Evolutionary conservation across 2,329 filamentous ascomycete species (phyloP).

Genomic region (Didymella lethalis): DNA sequence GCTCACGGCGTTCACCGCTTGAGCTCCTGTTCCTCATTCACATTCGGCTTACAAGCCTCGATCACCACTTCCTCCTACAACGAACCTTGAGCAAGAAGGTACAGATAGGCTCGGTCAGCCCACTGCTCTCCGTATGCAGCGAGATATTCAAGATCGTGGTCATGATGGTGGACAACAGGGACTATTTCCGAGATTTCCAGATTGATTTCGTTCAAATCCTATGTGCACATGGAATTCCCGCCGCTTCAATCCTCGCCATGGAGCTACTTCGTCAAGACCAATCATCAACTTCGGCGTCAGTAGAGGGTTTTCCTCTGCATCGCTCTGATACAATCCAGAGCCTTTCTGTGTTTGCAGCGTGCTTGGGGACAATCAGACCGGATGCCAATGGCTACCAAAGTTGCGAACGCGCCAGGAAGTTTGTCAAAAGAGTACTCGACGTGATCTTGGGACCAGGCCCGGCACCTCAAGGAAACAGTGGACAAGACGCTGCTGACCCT

Average conservation of each 20-base stretch:
- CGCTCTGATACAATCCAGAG: conserved; percentile 57
- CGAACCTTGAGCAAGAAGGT: conserved; percentile 61
- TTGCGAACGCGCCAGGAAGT: conserved; percentile 53
- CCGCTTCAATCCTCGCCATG: conserved; percentile 53
- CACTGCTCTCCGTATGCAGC: conserved; percentile 48
- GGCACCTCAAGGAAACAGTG: conserved; percentile 5
- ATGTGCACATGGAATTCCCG: conserved; percentile 52
- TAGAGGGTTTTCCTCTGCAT: conserved; percentile 46
- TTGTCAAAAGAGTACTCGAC: conserved; percentile 55
- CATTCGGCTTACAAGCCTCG: conserved; percentile 60
- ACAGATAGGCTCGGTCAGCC: conserved; percentile 34
- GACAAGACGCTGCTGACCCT: conserved; percentile 33
- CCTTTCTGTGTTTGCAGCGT: conserved; percentile 56
- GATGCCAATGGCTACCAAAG: conserved; percentile 53
- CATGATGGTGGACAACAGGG: conserved; percentile 49
- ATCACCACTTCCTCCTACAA: conserved; percentile 67
- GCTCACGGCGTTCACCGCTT: conserved; percentile 37
- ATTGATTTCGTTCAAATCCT: conserved; percentile 52
- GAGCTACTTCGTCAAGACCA: conserved; percentile 56
- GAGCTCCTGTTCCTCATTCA: conserved; percentile 57
- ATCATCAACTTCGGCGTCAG: conserved; percentile 28
- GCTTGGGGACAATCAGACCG: conserved; percentile 50
- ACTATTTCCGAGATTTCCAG: conserved; percentile 55
- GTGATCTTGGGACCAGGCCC: conserved; percentile 50
- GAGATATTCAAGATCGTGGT: conserved; percentile 52